Percentiles rank a stretch among this genome's conserved stretches.
Conservation (phyloP, 495 filamentous ascomycete genomes). For the Neurospora sp. region DNA sequence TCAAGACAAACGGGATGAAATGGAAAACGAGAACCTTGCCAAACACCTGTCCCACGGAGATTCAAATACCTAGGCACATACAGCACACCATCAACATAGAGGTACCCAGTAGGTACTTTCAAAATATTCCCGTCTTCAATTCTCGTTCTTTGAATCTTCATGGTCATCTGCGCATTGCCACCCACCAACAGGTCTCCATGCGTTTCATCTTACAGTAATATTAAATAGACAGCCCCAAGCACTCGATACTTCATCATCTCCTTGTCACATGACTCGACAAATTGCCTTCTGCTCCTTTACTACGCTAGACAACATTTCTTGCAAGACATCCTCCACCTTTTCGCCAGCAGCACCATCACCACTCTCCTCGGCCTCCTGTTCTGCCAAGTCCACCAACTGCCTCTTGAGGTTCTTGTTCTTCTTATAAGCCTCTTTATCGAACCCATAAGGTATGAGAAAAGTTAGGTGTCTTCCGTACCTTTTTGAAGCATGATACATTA, state of each 20-base stretch:
- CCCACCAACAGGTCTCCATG: neutral
- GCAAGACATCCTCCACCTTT: neutral
- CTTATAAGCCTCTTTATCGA: neutral
- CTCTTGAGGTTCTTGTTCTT: neutral
- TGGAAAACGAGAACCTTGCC: neutral
- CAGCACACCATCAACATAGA: neutral
- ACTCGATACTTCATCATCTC: neutral
- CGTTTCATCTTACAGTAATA: neutral
- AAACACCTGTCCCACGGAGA: neutral
- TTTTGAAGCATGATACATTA: neutral
- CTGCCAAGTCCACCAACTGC: neutral
- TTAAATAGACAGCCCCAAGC: neutral
- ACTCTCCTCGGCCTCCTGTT: neutral
- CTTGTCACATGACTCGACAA: neutral
- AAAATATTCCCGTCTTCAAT: too few relatives aligned
- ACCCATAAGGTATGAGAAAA: neutral
- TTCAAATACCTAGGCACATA: too few relatives aligned
- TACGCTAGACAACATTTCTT: neutral
- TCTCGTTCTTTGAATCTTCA: too few relatives aligned
- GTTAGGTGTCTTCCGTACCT: neutral
- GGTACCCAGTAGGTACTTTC: neutral
- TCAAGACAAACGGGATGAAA: neutral
- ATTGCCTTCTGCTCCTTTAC: too few relatives aligned
- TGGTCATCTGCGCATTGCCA: neutral
- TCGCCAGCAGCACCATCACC: neutral